Evolutionary conservation across 2,329 filamentous ascomycete species (phyloP).

Genomic region (Teratosphaeria destructans): DNA sequence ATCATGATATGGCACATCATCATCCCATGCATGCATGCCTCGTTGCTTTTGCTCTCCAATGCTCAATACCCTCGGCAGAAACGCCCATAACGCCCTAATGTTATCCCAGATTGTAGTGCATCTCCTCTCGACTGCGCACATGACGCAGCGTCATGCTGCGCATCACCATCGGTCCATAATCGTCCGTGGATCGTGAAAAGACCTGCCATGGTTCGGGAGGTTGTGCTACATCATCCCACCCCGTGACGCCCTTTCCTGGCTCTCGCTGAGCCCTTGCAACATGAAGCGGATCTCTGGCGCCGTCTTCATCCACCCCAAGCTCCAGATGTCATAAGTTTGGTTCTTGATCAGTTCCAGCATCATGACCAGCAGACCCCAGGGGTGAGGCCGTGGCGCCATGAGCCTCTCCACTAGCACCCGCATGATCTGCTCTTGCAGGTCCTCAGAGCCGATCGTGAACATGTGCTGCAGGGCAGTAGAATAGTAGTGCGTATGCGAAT

Average conservation of each 20-base stretch:
- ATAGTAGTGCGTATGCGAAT: slow-evolving; percentile 86
- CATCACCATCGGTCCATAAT: not conserved
- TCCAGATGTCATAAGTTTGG: slow-evolving; percentile 82
- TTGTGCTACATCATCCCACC: not conserved
- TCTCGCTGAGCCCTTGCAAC: slow-evolving; percentile 21
- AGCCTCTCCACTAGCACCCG: slow-evolving; percentile 80
- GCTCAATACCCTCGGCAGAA: not conserved
- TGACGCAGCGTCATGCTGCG: not conserved
- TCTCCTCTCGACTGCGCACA: not conserved
- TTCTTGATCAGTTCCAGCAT: slow-evolving; percentile 87
- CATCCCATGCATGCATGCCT: not conserved
- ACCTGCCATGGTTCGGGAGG: not conserved
- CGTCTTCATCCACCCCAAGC: slow-evolving; percentile 81
- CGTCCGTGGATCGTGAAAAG: not conserved
- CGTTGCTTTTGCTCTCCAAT: not conserved
- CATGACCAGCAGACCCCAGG: slow-evolving; percentile 87
- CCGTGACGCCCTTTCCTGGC: slow-evolving; percentile 10
- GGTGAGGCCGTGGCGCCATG: slow-evolving; percentile 81
- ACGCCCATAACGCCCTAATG: not conserved
- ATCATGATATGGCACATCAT: not conserved
- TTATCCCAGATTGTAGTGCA: not conserved
- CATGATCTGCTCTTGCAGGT: slow-evolving; percentile 84
- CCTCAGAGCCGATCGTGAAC: slow-evolving; percentile 56
- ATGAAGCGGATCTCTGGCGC: slow-evolving; percentile 61
- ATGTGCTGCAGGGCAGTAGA: slow-evolving; percentile 74